Conservation (phyloP, 192 early-diverging fungal species). For the Podila epigama region DNA sequence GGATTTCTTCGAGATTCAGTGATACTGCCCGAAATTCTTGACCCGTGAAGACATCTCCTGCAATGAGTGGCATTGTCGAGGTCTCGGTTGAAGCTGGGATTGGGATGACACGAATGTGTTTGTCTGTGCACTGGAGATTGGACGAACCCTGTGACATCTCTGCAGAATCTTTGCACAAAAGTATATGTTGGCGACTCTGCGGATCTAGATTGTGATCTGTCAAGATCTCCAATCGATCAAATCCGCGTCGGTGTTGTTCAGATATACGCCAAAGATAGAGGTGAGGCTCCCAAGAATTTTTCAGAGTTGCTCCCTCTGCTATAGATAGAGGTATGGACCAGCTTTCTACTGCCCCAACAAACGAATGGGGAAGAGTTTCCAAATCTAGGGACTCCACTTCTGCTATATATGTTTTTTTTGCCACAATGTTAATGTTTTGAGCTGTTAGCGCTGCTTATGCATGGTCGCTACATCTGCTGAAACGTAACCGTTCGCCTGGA, state of each 20-base stretch:
- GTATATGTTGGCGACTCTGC: constrained; percentile 29
- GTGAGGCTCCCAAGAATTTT: too few relatives aligned
- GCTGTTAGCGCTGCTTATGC: constrained; percentile 14
- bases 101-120: constrained; percentile 5
- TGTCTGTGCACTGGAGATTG: neutral
- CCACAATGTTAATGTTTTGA: too few relatives aligned
- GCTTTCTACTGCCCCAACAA: constrained; percentile 36
- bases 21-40: constrained; percentile 18
- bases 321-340: too few relatives aligned
- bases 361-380: too few relatives aligned
- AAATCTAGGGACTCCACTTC: too few relatives aligned
- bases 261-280: constrained; percentile 48
- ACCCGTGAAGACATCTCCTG: constrained; percentile 18
- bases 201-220: constrained; percentile 45
- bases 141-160: neutral
- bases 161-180: constrained; percentile 51
- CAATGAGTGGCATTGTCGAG: constrained; percentile 23
- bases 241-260: constrained; percentile 7
- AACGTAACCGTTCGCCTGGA: too few relatives aligned
- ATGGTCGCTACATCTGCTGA: too few relatives aligned
- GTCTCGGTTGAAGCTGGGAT: constrained; percentile 17
- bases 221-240: constrained; percentile 47
- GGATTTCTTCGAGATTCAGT: constrained; percentile 16
- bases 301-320: too few relatives aligned
- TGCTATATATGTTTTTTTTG: too few relatives aligned